These are phyloP conservation scores for Yarrowia sp. DNA, from an alignment of 805 yeast species.

Conservation along the genomic window DNA sequence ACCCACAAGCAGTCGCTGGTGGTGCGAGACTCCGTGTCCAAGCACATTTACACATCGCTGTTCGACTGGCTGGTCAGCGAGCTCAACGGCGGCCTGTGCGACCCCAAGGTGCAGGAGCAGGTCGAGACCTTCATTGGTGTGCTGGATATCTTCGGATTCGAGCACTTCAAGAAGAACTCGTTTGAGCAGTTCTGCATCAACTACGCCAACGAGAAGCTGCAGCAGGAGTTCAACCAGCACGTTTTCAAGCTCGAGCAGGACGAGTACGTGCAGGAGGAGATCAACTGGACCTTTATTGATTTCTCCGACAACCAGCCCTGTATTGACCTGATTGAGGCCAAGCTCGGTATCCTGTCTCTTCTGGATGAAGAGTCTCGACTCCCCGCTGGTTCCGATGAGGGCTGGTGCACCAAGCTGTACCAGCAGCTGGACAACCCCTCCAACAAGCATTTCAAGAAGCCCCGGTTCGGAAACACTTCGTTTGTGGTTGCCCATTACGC, in stretches of 20 bases:
- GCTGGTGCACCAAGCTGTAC: conserved; percentile 88
- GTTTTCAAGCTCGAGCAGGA: conserved; percentile 96
- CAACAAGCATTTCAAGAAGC: conserved; percentile 72
- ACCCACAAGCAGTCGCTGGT: conserved; percentile 81
- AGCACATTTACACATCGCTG: conserved; percentile 84
- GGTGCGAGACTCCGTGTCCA: conserved; percentile 95
- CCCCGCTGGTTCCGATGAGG: conserved; percentile 89
- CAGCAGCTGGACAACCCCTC: conserved; percentile 79
- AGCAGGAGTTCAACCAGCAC: conserved; percentile 96
- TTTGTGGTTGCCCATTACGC: conserved; percentile 94
- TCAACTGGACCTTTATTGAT: conserved; percentile 95
- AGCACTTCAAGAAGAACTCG: conserved; percentile 89
- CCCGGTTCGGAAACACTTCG: conserved; percentile 88
- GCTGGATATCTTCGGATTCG: conserved; percentile 95
- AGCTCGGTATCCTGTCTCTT: conserved; percentile 80
- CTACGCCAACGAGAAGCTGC: conserved; percentile 94
- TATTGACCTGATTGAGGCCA: conserved; percentile 84
- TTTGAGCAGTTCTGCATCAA: conserved; percentile 97
- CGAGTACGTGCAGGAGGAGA: conserved; percentile 86
- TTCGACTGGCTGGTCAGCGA: conserved; percentile 93
- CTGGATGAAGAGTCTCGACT: conserved; percentile 93
- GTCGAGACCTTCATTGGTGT: conserved; percentile 86
- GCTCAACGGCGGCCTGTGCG: conserved; percentile 78
- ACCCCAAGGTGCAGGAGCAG: conserved; percentile 60
- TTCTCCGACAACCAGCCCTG: conserved; percentile 97